phyloP scores from a whole-genome alignment of 2,329 filamentous ascomycete genomes.

The Helotiales sp. region DNA sequence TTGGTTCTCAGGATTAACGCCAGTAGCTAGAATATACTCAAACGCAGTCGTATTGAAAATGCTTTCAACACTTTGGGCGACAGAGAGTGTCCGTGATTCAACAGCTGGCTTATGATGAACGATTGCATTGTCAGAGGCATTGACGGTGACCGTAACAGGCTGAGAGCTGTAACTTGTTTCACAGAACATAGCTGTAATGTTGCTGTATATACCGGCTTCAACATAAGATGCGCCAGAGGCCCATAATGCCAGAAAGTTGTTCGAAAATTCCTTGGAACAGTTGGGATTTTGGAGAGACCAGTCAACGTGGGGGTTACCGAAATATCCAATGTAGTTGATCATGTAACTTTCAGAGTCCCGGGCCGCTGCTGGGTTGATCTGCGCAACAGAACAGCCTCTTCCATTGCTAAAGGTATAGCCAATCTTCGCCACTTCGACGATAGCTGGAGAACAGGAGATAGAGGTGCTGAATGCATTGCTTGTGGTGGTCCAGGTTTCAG shows the following conservation, averaged over 20 bases:
- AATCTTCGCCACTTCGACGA: background rate
- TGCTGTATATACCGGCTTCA: conserved; percentile 8
- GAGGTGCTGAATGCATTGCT: conserved; percentile 46
- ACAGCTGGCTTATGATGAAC: background rate
- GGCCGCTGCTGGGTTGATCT: conserved; percentile 13
- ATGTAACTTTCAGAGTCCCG: background rate
- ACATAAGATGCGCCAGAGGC: conserved; percentile 18
- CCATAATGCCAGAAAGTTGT: conserved; percentile 49
- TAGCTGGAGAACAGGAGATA: conserved; percentile 47
- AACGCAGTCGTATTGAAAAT: conserved; percentile 48
- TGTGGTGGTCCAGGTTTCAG: conserved; percentile 33
- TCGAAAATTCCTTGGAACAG: conserved; percentile 44
- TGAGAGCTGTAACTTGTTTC: conserved; percentile 53
- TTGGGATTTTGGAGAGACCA: conserved; percentile 41
- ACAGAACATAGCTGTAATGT: conserved; percentile 50
- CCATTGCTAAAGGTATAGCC: conserved; percentile 46
- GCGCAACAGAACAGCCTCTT: conserved; percentile 45
- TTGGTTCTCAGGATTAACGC: conserved; percentile 19
- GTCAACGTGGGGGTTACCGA: conserved; percentile 43
- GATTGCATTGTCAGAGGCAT: conserved; percentile 19
- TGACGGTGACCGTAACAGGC: conserved; percentile 49
- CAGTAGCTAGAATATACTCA: conserved; percentile 44
- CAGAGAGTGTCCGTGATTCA: background rate
- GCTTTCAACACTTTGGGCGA: conserved; percentile 33
- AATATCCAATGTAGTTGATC: conserved; percentile 50